phyloP scores from a whole-genome alignment of 2,329 filamentous ascomycete genomes.

The Thermomyces lanuginosus region DNA sequence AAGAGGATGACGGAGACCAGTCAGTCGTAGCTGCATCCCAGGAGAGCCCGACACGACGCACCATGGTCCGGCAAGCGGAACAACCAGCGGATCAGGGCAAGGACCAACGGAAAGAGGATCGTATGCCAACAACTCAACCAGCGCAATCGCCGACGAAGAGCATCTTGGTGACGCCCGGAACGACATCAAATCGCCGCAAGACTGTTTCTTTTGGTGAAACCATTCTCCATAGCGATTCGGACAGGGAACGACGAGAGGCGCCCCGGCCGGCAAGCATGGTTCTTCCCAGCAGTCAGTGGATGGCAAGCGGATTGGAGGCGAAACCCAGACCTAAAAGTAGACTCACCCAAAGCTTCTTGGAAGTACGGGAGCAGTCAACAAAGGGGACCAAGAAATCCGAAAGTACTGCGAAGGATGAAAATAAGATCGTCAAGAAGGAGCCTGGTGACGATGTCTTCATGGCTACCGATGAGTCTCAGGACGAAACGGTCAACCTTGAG shows the following conservation, averaged over 20 bases:
- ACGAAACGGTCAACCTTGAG: constrained; percentile 37
- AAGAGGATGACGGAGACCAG: constrained; percentile 21
- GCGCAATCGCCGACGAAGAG: constrained; percentile 41
- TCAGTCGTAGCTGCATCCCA: not conserved
- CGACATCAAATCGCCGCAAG: constrained; percentile 39
- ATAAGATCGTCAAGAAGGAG: constrained; percentile 7
- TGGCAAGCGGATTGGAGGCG: constrained; percentile 17
- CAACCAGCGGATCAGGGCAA: constrained; percentile 8
- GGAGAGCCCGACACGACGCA: constrained; percentile 3
- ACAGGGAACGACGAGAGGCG: constrained; percentile 27
- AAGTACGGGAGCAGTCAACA: constrained; percentile 18
- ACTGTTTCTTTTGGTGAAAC: constrained; percentile 45
- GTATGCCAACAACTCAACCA: constrained; percentile 15
- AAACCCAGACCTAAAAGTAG: constrained; percentile 23
- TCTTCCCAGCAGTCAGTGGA: constrained; percentile 30
- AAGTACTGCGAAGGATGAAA: constrained; percentile 8
- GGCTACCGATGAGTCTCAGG: constrained; percentile 19
- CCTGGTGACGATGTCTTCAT: constrained; percentile 4
- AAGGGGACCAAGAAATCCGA: constrained; percentile 12
- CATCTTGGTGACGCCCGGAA: constrained; percentile 49
- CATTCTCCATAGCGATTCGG: constrained; percentile 40
- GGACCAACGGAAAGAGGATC: constrained; percentile 10
- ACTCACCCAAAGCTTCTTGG: constrained; percentile 24
- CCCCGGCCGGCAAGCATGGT: constrained; percentile 31
- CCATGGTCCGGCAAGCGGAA: constrained; percentile 9